These are phyloP conservation scores for Corrigiola litoralis DNA, from an alignment of 179 eudicot species.

Conservation along the genomic window DNA sequence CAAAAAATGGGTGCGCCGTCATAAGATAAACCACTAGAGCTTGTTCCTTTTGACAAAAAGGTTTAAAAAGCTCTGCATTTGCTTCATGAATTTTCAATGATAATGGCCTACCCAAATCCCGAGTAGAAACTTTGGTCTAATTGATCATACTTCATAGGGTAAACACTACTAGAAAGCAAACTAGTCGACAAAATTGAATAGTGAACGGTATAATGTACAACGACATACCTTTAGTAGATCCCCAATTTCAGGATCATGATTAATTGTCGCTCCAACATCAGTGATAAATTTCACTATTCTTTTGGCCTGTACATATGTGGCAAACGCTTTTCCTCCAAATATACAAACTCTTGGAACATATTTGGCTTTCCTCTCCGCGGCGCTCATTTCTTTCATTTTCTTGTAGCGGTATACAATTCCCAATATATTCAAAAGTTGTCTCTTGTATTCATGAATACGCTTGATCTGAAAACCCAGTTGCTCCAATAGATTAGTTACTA, in stretches of 20 bases:
- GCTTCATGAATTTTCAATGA: too few species aligned
- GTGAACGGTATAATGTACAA: too few species aligned
- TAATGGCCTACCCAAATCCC: too few species aligned
- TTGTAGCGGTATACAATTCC: conserved; percentile 91
- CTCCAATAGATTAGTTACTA: too few species aligned
- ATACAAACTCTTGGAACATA: conserved; percentile 86
- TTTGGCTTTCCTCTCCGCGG: conserved; percentile 50
- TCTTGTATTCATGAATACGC: conserved; percentile 92
- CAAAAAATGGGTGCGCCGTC: too few species aligned
- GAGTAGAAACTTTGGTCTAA: too few species aligned
- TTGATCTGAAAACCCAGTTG: conserved; percentile 81
- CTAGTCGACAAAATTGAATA: too few species aligned
- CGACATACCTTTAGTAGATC: conserved; percentile 83
- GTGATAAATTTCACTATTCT: conserved; percentile 90
- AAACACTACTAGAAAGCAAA: too few species aligned
- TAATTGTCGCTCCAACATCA: conserved; percentile 84
- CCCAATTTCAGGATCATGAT: conserved; percentile 85
- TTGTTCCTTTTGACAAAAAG: too few species aligned
- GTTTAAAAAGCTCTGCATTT: too few species aligned
- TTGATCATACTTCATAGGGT: too few species aligned
- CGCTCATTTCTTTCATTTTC: conserved; percentile 88
- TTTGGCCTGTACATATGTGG: conserved; percentile 92
- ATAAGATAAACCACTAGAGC: too few species aligned
- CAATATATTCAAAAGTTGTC: conserved; percentile 79
- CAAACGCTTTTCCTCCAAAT: conserved; percentile 96